Evolutionary conservation across 2,329 filamentous ascomycete species (phyloP).

Genomic region (Raffaelea arxii): DNA sequence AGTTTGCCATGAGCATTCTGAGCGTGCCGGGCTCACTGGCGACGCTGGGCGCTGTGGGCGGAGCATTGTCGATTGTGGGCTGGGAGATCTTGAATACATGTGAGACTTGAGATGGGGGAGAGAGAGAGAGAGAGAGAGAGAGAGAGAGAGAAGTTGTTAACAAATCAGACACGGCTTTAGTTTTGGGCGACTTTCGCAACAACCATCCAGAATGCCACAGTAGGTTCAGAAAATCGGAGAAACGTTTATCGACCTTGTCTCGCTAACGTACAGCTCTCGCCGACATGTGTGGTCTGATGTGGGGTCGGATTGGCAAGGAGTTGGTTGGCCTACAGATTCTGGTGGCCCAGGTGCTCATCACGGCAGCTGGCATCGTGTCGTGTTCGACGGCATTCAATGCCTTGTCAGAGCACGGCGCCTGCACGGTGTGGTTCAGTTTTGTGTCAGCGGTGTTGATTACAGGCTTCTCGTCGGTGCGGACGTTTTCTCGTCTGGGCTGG

Average conservation of each 20-base stretch:
- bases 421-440: constrained; percentile 38
- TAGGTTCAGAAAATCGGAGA: no score
- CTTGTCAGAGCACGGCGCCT: constrained; percentile 25
- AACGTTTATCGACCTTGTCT: not conserved
- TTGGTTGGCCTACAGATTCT: constrained; percentile 43
- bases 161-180: constrained; percentile 22
- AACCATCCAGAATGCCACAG: constrained; percentile 27
- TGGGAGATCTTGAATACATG: constrained; percentile 30
- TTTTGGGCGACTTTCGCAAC: constrained; percentile 30
- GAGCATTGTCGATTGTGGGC: constrained; percentile 72
- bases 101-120: not conserved
- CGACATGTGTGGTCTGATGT: constrained; percentile 47
- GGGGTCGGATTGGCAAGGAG: constrained; percentile 41
- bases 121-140: not conserved
- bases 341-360: constrained; percentile 37
- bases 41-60: constrained; percentile 70
- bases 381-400: constrained; percentile 55
- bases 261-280: constrained; percentile 19
- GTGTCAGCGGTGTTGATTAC: constrained; percentile 37
- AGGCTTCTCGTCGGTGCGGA: constrained; percentile 38
- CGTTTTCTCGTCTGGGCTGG: constrained; percentile 40
- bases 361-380: constrained; percentile 42
- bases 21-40: constrained; percentile 54
- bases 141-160: not conserved
- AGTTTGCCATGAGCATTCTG: constrained; percentile 49